Base-by-base conservation (phyloP, 345 rosid species). In the Reutealis trisperma region DNA sequence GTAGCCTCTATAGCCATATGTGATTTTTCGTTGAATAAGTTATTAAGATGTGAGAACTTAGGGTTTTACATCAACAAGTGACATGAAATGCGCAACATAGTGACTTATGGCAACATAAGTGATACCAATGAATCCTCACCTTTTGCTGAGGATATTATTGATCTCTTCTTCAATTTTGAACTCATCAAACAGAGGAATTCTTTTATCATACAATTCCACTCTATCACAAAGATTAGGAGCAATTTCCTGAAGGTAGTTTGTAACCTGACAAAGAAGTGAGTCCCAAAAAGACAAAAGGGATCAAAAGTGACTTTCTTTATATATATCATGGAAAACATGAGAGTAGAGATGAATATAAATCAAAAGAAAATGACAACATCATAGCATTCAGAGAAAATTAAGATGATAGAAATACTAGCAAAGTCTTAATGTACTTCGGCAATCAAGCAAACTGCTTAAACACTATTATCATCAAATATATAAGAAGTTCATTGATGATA, bases 221-320 rank as follows among this genome's bases (percentile, higher is more conserved):
- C 93, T 89, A 78, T 87, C 87, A 84, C 98, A 93, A 82, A 95
- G 98, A 90, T 89, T 89, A 78, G 96, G 93, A 78, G 99, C 99
- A 78, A 95, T 90, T 63, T 95, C 99, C 84, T 95, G 99, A 83
- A 95, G 92, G 83, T 95, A 95, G 85, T 87, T 93, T 74, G 97
- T 88, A 73, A 95, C 99, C 99, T 95, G 87, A 78, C 76, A 84
- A 70, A 75, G 37, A 75, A 78, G 60, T 25, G 52, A 25, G 58
- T 45, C 77, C 75, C 22, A 70, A 73, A 67, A 9, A 16, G 57
- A 65, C 55, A 14, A 30, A 34, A 34, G 63, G 44, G 27, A 60
- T 63, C 47, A 68, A 63, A 25, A 44, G 55, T 22, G 22, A 34
- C 5, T 16, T 47, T 54, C 6, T 34, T 41, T 22, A 11, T 24